Base-by-base conservation (phyloP, 2,329 filamentous ascomycete genomes). In the Ophiocordyceps sinensis region DNA sequence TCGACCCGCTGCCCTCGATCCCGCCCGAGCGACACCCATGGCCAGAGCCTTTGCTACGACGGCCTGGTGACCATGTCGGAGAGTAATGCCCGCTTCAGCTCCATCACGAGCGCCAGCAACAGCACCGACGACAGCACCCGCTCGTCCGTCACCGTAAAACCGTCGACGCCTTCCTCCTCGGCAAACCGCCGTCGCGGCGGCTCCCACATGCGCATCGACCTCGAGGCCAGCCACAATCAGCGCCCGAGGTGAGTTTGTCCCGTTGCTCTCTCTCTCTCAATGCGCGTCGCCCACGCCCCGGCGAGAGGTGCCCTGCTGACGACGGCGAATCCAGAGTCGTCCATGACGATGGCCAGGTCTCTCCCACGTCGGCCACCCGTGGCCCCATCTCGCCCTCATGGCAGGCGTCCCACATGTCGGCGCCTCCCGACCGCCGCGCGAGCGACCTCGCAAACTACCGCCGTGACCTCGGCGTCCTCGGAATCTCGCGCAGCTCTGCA, bases 401-500 rank as follows among this genome's bases (percentile, higher is more conserved):
- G 41, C 60, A 60, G 35, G 54, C 59, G 45, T 55, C 49, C 48
- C 49, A 49, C 68, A 50, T 65, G 63, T 40, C 61, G 44, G 65
- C 65, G 45, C 61, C 65, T 45, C 61, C 65, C 58, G 73, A 74
- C 47, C 72, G 68, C 52, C 66, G 71, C 49, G 59, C 71, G 55
- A 73, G 68, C 63, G 77, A 81, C 54, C 71, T 84, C 51, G 67
- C 68, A 55, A 79, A 82, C 57, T 81, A 85, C 57, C 77, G 80
- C 53, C 81, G 79, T 63, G 79, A 85, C 52, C 71, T 85, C 43
- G 71, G 77, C 50, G 73, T 80, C 44, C 67, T 85, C 52, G 79
- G 85, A 47, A 73, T 43, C 70, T 70, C 43, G 68, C 73, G 28
- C 73, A 75, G 14, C 70, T 37, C 23, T 40, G 15, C 54, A 37